Evolutionary conservation across 2,329 filamentous ascomycete species (phyloP).

Genomic region (Pseudopyrenochaeta lycopersici): DNA sequence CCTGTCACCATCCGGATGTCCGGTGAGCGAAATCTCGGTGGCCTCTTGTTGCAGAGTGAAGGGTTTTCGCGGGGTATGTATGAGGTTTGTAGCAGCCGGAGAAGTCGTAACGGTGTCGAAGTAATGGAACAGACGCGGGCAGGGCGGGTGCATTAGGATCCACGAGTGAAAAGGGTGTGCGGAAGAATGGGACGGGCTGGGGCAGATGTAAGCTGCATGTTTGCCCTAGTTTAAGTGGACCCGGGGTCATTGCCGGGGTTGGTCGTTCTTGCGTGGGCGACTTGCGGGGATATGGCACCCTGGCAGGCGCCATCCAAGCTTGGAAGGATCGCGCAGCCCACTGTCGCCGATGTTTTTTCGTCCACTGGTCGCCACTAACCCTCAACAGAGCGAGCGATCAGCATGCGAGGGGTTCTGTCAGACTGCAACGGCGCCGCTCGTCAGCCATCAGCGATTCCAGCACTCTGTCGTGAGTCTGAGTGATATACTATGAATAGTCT

Average conservation of each 20-base stretch:
- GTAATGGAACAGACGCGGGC: constrained; percentile 9
- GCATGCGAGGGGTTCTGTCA: constrained; percentile 19
- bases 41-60: constrained; percentile 1
- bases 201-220: constrained; percentile 29
- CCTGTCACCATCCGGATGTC: constrained; percentile 28
- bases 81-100: neutral
- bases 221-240: constrained; percentile 29
- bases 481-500: neutral
- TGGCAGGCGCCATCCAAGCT: constrained; percentile 24
- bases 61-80: constrained; percentile 2
- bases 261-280: constrained; percentile 15
- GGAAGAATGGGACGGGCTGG: constrained; percentile 32
- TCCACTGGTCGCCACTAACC: constrained; percentile 30
- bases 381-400: constrained; percentile 22
- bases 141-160: constrained; percentile 15
- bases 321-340: constrained; percentile 18
- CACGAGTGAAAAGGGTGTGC: constrained; percentile 21
- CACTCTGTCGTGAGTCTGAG: neutral
- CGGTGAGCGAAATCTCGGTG: constrained; percentile 5
- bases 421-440: constrained; percentile 11
- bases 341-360: constrained; percentile 44
- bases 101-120: constrained; percentile 2
- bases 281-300: constrained; percentile 23
- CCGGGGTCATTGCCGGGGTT: constrained; percentile 24
- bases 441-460: constrained; percentile 8